Percentiles rank a stretch among this genome's conserved stretches.
These are phyloP conservation scores for Malbranchea cinnamomea DNA, from an alignment of 2,329 filamentous ascomycete species.

Conservation along the genomic window DNA sequence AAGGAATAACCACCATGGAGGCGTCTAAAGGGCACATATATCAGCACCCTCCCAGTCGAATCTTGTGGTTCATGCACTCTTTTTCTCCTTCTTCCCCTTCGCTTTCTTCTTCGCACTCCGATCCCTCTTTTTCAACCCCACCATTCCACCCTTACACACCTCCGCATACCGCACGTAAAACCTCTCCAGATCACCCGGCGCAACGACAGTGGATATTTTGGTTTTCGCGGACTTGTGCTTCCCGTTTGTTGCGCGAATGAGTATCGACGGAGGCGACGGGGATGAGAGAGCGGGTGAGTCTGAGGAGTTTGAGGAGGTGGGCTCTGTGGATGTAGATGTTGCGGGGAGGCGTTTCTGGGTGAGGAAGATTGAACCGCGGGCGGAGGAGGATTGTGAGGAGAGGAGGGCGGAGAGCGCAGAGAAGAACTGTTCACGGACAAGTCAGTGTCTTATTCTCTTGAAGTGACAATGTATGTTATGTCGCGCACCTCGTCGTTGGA, in stretches of 20 bases:
- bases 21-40: no score
- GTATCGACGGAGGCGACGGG: no score
- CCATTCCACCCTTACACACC: conserved; percentile 79
- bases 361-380: conserved; percentile 30
- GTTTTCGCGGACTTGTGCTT: conserved; percentile 50
- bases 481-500: conserved; percentile 27
- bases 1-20: no score
- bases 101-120: conserved; percentile 71
- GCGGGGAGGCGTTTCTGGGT: conserved; percentile 26
- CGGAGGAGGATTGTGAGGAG: conserved; percentile 22
- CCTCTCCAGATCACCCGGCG: conserved; percentile 55
- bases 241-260: conserved; percentile 76
- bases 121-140: conserved; percentile 80
- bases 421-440: conserved; percentile 24
- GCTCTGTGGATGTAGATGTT: conserved; percentile 13
- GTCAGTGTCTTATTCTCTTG: background rate
- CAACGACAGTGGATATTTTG: conserved; percentile 72
- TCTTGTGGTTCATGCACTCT: background rate
- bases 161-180: conserved; percentile 85
- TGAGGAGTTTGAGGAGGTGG: conserved; percentile 42
- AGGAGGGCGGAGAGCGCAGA: conserved; percentile 25
- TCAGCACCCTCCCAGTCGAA: no score
- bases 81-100: conserved; percentile 59
- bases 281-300: conserved; percentile 42
- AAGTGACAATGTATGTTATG: background rate